Base-by-base conservation (phyloP, 495 filamentous ascomycete species). In the Talaromyces adpressus region DNA sequence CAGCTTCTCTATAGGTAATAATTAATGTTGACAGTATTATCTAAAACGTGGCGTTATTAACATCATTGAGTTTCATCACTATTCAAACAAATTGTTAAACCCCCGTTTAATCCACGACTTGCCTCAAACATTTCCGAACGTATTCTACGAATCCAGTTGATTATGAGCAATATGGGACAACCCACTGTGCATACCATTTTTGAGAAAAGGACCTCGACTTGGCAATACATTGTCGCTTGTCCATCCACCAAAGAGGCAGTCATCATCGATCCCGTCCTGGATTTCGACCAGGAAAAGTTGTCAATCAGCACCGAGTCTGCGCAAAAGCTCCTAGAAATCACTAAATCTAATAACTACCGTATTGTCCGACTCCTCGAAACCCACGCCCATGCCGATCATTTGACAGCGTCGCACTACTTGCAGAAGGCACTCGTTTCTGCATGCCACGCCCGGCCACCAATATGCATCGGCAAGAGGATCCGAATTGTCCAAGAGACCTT, bases 231-330 rank as follows among this genome's bases (percentile, higher is more conserved):
- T 2, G 77, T 85, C 9, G 81, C 77, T 11, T 80, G 81, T 63
- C 76, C 80, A 0, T 34, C 66, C 5, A 82, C 79, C 9, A 68
- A 67, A 2, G 34, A 65, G 5, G 81, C 82, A 29, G 77, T 71
- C 59, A 80, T 86, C 59, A 83, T 86, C 63, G 84, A 85, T 66
- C 72, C 82, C 0, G 83, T 85, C 2, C 75, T 85, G 1, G 77
- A 85, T 68, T 84, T 74, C 63, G 73, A 85, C 63, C 74, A 74
- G 0, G 62, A 68, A 12, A 70, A 66, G 2, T 73, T 69, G 49
- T 39, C 54, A 41, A 71, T 84, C 64, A 73, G 66, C 18, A 81
- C 81, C 7, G n/a, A 65, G 2, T 71, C 78, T 2, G 81, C 82
- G 29, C 81, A 84, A 60, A 53, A 39, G 0, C 62, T 85, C 0